phyloP scores from a whole-genome alignment of 176 grass and related monocot genomes.

The Phyllostachys edulis region DNA sequence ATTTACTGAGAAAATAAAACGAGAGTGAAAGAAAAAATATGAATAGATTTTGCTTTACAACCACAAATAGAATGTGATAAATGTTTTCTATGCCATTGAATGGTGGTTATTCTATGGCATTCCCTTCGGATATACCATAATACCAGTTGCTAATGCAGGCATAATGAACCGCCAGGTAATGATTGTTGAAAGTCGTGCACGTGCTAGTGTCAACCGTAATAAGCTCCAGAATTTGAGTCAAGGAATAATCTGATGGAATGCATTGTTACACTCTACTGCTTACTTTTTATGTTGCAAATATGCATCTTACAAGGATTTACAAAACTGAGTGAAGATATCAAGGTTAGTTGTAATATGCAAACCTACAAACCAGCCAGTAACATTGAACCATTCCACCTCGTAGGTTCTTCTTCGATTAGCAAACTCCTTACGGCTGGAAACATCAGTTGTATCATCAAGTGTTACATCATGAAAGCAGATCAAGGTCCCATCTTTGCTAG shows the following conservation, averaged over 20 bases:
- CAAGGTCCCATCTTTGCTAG: conserved; percentile 78
- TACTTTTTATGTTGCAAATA: conserved; percentile 5
- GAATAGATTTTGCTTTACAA: background rate
- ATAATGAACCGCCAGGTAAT: background rate
- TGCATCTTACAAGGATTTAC: conserved; percentile 15
- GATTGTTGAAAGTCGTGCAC: background rate
- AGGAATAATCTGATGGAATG: background rate
- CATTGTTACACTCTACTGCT: background rate
- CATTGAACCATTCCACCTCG: conserved; percentile 69
- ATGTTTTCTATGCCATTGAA: background rate
- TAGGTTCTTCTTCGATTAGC: conserved; percentile 85
- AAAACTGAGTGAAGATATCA: background rate
- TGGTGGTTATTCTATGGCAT: background rate
- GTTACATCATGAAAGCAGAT: conserved; percentile 98
- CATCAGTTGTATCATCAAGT: conserved; percentile 78
- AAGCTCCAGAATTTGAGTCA: conserved; percentile 2
- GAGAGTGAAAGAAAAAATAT: background rate
- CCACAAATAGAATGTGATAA: background rate
- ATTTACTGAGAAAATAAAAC: background rate
- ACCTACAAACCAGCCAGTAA: conserved; percentile 94
- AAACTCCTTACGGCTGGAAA: conserved; percentile 61
- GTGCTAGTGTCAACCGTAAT: background rate
- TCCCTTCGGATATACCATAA: background rate
- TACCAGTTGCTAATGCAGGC: background rate
- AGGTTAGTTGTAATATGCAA: conserved; percentile 18